Conservation (phyloP, 2,329 filamentous ascomycete species). For the Dactylella cylindrospora region DNA sequence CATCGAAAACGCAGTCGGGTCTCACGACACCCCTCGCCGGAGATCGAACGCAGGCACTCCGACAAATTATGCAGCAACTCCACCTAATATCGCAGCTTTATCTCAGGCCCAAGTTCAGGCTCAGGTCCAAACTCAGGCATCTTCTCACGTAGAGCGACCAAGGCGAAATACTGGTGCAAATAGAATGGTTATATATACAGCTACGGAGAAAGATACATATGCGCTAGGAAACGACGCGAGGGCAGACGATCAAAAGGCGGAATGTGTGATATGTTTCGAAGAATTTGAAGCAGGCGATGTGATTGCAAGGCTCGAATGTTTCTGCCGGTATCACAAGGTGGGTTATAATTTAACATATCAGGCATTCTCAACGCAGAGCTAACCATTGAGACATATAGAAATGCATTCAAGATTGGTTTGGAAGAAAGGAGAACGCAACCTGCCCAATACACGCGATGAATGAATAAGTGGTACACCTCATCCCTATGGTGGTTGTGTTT, state of each 20-base stretch:
- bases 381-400: constrained; percentile 2
- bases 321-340: constrained; percentile 60
- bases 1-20: constrained; percentile 49
- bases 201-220: constrained; percentile 58
- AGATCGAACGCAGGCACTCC: constrained; percentile 15
- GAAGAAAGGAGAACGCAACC: constrained; percentile 12
- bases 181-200: constrained; percentile 57
- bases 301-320: constrained; percentile 59
- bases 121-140: not conserved
- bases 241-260: constrained; percentile 50
- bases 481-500: too few species aligned
- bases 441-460: constrained; percentile 39
- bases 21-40: constrained; percentile 47
- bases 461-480: constrained; percentile 16
- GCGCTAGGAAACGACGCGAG: constrained; percentile 54
- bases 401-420: constrained; percentile 33
- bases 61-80: not conserved
- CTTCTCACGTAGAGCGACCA: constrained; percentile 7
- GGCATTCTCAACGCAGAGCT: too few species aligned
- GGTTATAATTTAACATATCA: constrained; percentile 17
- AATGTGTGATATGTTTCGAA: constrained; percentile 61
- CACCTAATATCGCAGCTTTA: not conserved
- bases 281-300: constrained; percentile 58
- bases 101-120: constrained; percentile 4
- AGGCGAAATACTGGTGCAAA: constrained; percentile 48